Base-by-base conservation (phyloP, 805 yeast species). In the Cyberlindnera euphorbiae region DNA sequence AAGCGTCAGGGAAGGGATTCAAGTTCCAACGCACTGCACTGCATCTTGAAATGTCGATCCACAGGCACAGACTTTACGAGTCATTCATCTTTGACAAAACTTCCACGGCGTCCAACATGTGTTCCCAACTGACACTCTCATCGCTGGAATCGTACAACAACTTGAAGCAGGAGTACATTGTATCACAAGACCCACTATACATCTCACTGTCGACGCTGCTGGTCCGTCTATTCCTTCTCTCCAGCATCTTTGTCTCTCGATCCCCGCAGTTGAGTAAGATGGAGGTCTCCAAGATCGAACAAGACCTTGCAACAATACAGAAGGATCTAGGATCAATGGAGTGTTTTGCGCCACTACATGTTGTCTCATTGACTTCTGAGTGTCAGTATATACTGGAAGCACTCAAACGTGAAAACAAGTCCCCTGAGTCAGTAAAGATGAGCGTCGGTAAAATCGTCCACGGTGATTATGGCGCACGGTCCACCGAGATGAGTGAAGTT, bases 31-130 rank as follows among this genome's bases (percentile, higher is more conserved):
- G 31, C 3, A 26, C 33, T 12, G 30, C 37, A 2, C 26, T 44
- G 8, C 35, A 28, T 5, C 32, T 32, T 3, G 32, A 30, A 23
- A 26, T 41, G 10, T 37, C 32, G 23, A 28, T 41, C 16, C 42
- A 41, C 17, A 26, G 48, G 9, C 32, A 17, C 34, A 32, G 48
- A 13, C 33, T 44, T 2, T 44, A 36, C 58, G 19, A 58, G 72
- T 32, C 44, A 15, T 43, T 43, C 28, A 19, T 39, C 9, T 13
- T 17, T 2, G 12, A 32, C 9, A 38, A 37, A 13, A 24, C 34
- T 9, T 41, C 47, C 4, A 33, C 39, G 9, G 38, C 47, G 2
- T 15, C 40, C 1, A 28, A 21, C 9, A 13, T 43, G 2, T 39
- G 43, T 17, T 26, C 28, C 6, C 26, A 28, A 10, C 30, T 35